These are phyloP conservation scores for Sporodiniella umbellata DNA, from an alignment of 371 early-diverging fungal genomes.

Conservation along the genomic window DNA sequence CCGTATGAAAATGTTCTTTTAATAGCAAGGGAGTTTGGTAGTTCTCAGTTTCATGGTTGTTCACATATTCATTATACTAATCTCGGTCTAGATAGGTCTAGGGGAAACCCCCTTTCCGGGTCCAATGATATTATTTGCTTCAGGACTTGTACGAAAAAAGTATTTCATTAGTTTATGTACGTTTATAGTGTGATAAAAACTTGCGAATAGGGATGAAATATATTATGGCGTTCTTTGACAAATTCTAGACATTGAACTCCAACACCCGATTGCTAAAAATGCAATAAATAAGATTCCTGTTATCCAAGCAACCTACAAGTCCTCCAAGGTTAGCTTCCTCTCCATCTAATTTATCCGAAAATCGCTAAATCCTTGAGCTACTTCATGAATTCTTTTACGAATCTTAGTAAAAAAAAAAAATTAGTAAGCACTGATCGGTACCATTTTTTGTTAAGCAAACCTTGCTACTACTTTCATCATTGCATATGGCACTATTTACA, in stretches of 20 bases:
- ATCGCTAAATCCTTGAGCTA: neutral
- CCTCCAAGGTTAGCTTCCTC: slow-evolving; percentile 1
- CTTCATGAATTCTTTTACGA: slow-evolving; percentile 1
- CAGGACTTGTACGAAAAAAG: slow-evolving; percentile 6
- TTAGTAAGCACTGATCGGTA: neutral
- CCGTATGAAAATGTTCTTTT: neutral
- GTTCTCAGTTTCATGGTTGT: neutral
- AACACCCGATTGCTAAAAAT: slow-evolving; percentile 7
- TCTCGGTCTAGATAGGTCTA: slow-evolving; percentile 2
- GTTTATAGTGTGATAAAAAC: slow-evolving; percentile 1
- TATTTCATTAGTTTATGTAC: slow-evolving; percentile 8
- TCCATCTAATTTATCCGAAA: neutral
- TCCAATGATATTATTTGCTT: slow-evolving; percentile 9
- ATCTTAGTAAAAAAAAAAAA: neutral
- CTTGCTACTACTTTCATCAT: slow-evolving; percentile 1
- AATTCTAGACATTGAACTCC: slow-evolving; percentile 8
- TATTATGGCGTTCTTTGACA: neutral
- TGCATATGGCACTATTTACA: neutral
- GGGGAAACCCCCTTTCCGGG: slow-evolving; percentile 6
- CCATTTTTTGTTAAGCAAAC: slow-evolving; percentile 1
- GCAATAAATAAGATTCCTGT: slow-evolving; percentile 4
- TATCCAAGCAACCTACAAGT: neutral
- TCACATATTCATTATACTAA: neutral
- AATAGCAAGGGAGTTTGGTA: neutral
- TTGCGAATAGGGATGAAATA: slow-evolving; percentile 10